Conservation (phyloP, 2,329 filamentous ascomycete genomes). For the Didymellaceae sp. region DNA sequence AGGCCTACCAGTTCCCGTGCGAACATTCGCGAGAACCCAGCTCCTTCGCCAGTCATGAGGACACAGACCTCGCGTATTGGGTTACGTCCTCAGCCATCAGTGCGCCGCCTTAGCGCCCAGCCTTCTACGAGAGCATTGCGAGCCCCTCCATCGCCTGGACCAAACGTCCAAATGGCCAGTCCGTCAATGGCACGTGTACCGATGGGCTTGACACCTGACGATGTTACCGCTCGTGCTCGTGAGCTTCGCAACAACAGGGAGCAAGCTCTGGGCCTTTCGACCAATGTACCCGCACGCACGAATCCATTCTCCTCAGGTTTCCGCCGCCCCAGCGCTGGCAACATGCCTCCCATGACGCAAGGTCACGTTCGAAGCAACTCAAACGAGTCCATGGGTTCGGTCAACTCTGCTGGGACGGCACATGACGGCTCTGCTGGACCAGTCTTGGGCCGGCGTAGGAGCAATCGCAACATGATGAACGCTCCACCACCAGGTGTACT, state of each 20-base stretch:
- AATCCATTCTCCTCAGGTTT: constrained; percentile 46
- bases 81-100: constrained; percentile 46
- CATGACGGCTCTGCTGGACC: constrained; percentile 37
- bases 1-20: constrained; percentile 43
- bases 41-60: constrained; percentile 27
- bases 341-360: constrained; percentile 20
- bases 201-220: constrained; percentile 41
- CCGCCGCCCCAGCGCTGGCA: constrained; percentile 35
- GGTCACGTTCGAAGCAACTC: constrained; percentile 39
- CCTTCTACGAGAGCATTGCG: constrained; percentile 46
- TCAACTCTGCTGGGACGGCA: constrained; percentile 38
- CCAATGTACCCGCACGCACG: constrained; percentile 36
- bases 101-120: constrained; percentile 44
- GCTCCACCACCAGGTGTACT: constrained; percentile 31
- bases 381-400: constrained; percentile 42
- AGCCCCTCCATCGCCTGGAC: constrained; percentile 39
- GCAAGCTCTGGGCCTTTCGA: constrained; percentile 39
- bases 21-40: constrained; percentile 40
- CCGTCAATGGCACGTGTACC: constrained; percentile 20
- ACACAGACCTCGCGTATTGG: constrained; percentile 46
- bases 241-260: constrained; percentile 47
- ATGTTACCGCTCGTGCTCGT: constrained; percentile 42
- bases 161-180: constrained; percentile 21
- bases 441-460: constrained; percentile 41
- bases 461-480: constrained; percentile 44